Evolutionary conservation across 129 eudicot genomes (phyloP).

Genomic region (Sambucus nigra): DNA sequence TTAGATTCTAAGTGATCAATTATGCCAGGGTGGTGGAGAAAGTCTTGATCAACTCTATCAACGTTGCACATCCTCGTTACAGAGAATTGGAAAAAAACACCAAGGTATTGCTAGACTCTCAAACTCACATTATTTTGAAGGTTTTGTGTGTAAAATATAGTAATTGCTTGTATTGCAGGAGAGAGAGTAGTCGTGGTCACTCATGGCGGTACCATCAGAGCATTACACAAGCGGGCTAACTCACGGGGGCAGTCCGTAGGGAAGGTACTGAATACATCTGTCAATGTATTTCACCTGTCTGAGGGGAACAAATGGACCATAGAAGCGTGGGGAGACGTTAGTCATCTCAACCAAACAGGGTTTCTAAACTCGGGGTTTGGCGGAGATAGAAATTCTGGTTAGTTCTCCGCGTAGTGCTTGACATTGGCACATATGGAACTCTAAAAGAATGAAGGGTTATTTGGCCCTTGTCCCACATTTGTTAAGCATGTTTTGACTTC

Average conservation of each 20-base stretch:
- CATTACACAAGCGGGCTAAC: conserved; percentile 39
- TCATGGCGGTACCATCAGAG: conserved; percentile 75
- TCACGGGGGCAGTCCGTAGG: conserved; percentile 3
- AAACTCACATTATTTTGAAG: background rate
- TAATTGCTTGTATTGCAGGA: conserved; percentile 27
- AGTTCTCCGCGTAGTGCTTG: conserved; percentile 4
- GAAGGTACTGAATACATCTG: conserved; percentile 18
- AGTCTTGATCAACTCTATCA: conserved; percentile 63
- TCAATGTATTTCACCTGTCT: conserved; percentile 13
- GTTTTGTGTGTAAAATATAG: background rate
- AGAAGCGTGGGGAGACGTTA: conserved; percentile 21
- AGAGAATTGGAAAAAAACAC: conserved; percentile 66
- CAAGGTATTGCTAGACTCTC: conserved; percentile 35
- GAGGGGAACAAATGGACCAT: conserved; percentile 15
- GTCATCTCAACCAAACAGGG: conserved; percentile 35
- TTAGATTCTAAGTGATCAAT: background rate
- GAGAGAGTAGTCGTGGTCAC: conserved; percentile 81
- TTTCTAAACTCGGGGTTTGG: conserved; percentile 22
- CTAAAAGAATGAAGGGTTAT: too few relatives aligned
- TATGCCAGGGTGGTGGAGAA: conserved; percentile 90
- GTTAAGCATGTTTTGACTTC: too few relatives aligned
- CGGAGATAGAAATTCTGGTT: conserved; percentile 12
- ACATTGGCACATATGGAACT: too few relatives aligned
- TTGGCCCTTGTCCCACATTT: too few relatives aligned
- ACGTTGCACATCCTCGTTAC: conserved; percentile 64